Evolutionary conservation across 2,329 filamentous ascomycete species (phyloP).

Genomic region (Alternaria ventricosa): DNA sequence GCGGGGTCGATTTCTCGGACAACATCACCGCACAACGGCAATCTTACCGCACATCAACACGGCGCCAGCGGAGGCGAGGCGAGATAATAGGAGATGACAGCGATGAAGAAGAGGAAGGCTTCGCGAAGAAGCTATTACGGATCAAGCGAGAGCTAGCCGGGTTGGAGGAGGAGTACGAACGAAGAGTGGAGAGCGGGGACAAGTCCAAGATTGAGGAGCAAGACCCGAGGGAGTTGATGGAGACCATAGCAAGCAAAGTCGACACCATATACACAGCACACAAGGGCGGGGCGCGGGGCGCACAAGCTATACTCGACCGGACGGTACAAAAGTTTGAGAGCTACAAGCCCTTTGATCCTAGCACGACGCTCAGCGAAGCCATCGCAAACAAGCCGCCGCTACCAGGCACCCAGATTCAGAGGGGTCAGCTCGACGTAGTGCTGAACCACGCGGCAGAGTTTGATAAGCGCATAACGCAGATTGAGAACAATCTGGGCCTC

Average conservation of each 20-base stretch:
- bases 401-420: slow-evolving; percentile 43
- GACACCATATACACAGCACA: slow-evolving; percentile 65
- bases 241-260: slow-evolving; percentile 71
- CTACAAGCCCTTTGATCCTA: slow-evolving; percentile 39
- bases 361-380: slow-evolving; percentile 32
- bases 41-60: slow-evolving; percentile 78
- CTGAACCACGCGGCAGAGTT: slow-evolving; percentile 86
- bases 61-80: slow-evolving; percentile 67
- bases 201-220: slow-evolving; percentile 47
- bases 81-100: slow-evolving; percentile 75
- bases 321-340: slow-evolving; percentile 45
- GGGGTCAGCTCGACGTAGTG: slow-evolving; percentile 59
- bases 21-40: slow-evolving; percentile 78
- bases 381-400: slow-evolving; percentile 41
- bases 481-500: slow-evolving; percentile 84
- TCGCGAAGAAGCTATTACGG: slow-evolving; percentile 80
- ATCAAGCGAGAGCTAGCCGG: slow-evolving; percentile 81
- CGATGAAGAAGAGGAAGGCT: slow-evolving; percentile 69
- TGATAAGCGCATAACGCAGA: slow-evolving; percentile 75
- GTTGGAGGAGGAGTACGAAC: slow-evolving; percentile 63
- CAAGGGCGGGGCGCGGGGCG: slow-evolving; percentile 43
- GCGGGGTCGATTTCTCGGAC: slow-evolving; percentile 86
- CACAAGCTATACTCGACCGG: slow-evolving; percentile 44
- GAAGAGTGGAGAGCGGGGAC: slow-evolving; percentile 53
- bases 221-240: slow-evolving; percentile 65